These are phyloP conservation scores for Scheffersomyces amazonensis DNA, from an alignment of 805 yeast species.

Conservation along the genomic window DNA sequence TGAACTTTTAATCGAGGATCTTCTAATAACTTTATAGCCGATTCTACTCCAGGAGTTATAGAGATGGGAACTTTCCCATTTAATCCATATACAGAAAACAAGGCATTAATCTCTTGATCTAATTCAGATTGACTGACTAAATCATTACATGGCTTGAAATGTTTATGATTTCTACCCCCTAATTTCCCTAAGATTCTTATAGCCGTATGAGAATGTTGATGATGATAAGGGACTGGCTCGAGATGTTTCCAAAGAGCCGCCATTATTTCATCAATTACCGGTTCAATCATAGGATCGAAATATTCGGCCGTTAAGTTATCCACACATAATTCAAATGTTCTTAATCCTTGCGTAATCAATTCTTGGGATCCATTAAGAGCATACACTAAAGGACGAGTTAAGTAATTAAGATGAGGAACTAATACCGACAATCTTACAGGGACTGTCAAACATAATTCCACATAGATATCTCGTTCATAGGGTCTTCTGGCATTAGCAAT, in stretches of 20 bases:
- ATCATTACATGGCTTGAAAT: conserved; percentile 72
- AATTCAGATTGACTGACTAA: conserved; percentile 51
- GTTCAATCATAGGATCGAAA: conserved; percentile 95
- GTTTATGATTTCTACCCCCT: conserved; percentile 93
- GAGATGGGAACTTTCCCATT: conserved; percentile 60
- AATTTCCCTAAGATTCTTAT: conserved; percentile 89
- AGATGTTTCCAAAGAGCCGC: conserved; percentile 88
- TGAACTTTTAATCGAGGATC: conserved; percentile 61
- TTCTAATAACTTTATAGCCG: conserved; percentile 74
- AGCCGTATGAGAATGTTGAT: conserved; percentile 93
- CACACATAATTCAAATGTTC: conserved; percentile 93
- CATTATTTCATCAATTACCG: conserved; percentile 93
- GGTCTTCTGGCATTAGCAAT: conserved; percentile 81
- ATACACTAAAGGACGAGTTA: conserved; percentile 87
- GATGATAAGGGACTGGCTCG: conserved; percentile 90
- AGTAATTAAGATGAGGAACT: conserved; percentile 85
- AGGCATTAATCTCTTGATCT: conserved; percentile 70
- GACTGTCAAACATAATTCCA: conserved; percentile 90
- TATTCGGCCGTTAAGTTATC: conserved; percentile 95
- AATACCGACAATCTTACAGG: conserved; percentile 92
- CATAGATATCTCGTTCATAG: conserved; percentile 90
- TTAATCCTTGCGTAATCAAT: conserved; percentile 86
- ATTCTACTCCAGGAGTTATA: conserved; percentile 75
- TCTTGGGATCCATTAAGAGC: conserved; percentile 91
- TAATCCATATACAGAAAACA: conserved; percentile 71